phyloP scores from a whole-genome alignment of 148 eudicot species.

The Diospyros kaki region DNA sequence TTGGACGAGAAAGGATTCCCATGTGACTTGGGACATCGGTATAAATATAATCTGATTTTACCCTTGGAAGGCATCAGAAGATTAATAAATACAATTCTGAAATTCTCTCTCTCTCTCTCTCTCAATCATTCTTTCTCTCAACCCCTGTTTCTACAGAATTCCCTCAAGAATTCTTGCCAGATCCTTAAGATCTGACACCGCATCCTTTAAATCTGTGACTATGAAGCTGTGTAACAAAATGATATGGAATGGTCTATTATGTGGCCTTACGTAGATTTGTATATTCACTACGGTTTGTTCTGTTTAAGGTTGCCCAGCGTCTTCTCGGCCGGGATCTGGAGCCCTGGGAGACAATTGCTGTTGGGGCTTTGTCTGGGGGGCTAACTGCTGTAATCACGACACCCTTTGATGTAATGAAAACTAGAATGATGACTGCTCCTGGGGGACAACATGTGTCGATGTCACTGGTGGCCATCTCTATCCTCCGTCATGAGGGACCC shows the following conservation, averaged over 20 bases:
- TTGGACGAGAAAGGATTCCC: too few species aligned
- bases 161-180: too few species aligned
- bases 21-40: too few species aligned
- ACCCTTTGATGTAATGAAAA: slow-evolving; percentile 90
- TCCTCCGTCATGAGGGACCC: slow-evolving; percentile 78
- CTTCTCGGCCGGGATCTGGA: slow-evolving; percentile 76
- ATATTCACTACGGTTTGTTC: background rate
- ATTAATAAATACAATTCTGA: too few species aligned
- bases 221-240: background rate
- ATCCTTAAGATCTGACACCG: too few species aligned
- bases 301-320: slow-evolving; percentile 59
- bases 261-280: background rate
- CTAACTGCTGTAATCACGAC: slow-evolving; percentile 84
- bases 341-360: slow-evolving; percentile 89
- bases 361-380: slow-evolving; percentile 94
- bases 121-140: too few species aligned
- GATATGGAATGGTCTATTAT: background rate
- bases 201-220: background rate
- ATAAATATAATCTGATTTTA: too few species aligned
- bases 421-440: slow-evolving; percentile 92
- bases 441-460: slow-evolving; percentile 60
- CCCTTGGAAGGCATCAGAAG: too few species aligned
- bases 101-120: too few species aligned
- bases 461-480: slow-evolving; percentile 59
- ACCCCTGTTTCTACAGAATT: too few species aligned